Evolutionary conservation across 2,329 filamentous ascomycete species (phyloP).

Genomic region (Talaromyces verruculosus): DNA sequence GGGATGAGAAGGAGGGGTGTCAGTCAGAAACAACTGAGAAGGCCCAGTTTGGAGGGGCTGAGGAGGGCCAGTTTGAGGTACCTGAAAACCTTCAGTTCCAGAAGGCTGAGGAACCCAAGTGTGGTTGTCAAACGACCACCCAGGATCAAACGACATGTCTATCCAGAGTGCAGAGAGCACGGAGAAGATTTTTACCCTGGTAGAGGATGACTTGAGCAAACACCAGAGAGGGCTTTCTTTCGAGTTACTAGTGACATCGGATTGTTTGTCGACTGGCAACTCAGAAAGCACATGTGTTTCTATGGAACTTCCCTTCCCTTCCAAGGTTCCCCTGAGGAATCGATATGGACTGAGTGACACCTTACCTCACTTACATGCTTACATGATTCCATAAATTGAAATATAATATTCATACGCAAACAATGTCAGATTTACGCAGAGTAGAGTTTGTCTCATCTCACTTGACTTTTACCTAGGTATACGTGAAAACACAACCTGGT

Average conservation of each 20-base stretch:
- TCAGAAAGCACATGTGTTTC: background rate
- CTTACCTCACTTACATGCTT: background rate
- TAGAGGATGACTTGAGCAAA: background rate
- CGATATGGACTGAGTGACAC: background rate
- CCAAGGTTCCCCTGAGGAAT: background rate
- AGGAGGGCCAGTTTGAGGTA: background rate
- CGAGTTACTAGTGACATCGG: background rate
- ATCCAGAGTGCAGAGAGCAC: background rate
- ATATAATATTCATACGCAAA: background rate
- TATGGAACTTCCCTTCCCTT: background rate
- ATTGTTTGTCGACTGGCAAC: background rate
- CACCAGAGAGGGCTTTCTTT: background rate
- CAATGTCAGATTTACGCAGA: background rate
- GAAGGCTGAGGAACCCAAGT: background rate
- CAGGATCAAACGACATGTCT: slow-evolving; percentile 2
- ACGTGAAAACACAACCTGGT: too few species aligned
- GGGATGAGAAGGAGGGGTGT: background rate
- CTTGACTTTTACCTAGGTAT: background rate
- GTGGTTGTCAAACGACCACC: background rate
- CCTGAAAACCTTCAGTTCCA: background rate
- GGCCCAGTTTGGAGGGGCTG: background rate
- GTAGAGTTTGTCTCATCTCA: background rate
- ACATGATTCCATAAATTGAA: background rate
- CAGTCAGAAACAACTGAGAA: background rate
- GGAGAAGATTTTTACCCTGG: background rate